Evolutionary conservation across 2,329 filamentous ascomycete genomes (phyloP).

Genomic region (Calonectria multiphialidica): DNA sequence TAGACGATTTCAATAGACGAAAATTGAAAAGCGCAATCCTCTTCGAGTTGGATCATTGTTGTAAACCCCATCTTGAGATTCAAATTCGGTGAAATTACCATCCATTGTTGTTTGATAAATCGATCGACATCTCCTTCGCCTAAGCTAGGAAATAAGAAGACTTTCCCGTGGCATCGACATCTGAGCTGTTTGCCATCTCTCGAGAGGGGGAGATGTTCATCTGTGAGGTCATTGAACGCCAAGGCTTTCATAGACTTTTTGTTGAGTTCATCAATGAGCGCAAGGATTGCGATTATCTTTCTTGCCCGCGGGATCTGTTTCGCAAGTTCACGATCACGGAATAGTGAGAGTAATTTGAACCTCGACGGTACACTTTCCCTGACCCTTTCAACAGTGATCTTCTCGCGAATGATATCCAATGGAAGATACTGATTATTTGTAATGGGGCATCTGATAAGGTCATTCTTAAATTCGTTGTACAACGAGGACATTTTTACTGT

Average conservation of each 20-base stretch:
- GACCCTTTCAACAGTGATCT: neutral
- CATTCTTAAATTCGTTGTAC: neutral
- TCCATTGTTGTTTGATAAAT: slow-evolving; percentile 9
- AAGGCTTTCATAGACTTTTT: slow-evolving; percentile 1
- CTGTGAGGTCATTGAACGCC: neutral
- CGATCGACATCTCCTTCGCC: neutral
- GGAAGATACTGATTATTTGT: slow-evolving; percentile 13
- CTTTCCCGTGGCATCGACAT: neutral
- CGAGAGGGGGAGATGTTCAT: slow-evolving; percentile 3
- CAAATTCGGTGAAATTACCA: neutral
- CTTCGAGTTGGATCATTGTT: neutral
- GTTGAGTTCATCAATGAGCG: neutral
- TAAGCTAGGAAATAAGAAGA: neutral
- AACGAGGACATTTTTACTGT: neutral
- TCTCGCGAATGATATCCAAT: neutral
- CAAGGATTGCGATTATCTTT: slow-evolving; percentile 6
- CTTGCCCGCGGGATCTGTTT: neutral
- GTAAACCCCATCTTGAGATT: neutral
- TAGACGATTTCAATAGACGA: neutral
- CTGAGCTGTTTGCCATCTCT: neutral
- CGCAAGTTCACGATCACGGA: neutral
- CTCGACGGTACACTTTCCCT: neutral
- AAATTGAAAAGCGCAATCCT: slow-evolving; percentile 8
- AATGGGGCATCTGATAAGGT: neutral
- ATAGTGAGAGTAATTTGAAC: neutral